Percentiles rank a stretch among this genome's conserved stretches.
These are phyloP conservation scores for Phytophthora hybrid DNA, from an alignment of 352 stramenopile genomes.

Conservation along the genomic window DNA sequence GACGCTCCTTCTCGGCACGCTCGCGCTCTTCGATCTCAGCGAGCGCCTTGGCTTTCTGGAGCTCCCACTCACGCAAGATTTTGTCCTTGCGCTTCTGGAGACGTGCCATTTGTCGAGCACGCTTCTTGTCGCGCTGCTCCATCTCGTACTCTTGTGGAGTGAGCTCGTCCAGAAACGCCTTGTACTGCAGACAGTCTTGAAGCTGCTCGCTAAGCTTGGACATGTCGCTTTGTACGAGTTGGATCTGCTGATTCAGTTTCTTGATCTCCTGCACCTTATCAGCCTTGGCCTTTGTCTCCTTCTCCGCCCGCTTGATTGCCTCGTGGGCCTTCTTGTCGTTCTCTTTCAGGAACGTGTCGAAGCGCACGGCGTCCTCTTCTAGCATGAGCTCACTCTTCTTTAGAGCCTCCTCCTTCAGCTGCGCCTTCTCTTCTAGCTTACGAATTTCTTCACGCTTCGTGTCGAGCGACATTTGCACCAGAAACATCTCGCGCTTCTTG, in stretches of 20 bases:
- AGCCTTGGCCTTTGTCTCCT: conserved; percentile 94
- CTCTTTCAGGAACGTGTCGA: conserved; percentile 98
- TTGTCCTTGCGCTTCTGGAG: conserved; percentile 80
- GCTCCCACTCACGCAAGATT: conserved; percentile 74
- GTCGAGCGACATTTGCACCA: conserved; percentile 96
- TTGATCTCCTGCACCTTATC: conserved; percentile 97
- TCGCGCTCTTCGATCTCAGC: conserved; percentile 81
- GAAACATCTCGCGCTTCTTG: conserved; percentile 98
- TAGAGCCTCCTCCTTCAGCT: conserved; percentile 95
- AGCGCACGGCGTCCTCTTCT: conserved; percentile 95
- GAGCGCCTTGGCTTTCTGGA: conserved; percentile 55
- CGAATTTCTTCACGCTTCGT: conserved; percentile 97
- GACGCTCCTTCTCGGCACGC: conserved; percentile 59
- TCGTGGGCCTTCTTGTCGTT: conserved; percentile 98
- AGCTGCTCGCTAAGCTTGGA: conserved; percentile 95
- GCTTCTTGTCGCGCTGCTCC: conserved; percentile 85
- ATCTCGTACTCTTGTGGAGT: conserved; percentile 87
- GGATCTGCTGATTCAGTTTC: conserved; percentile 96
- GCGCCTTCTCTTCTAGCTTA: conserved; percentile 96
- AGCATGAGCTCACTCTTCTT: conserved; percentile 97
- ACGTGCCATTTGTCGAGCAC: conserved; percentile 61
- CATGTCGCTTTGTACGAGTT: conserved; percentile 95
- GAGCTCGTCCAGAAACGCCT: conserved; percentile 93
- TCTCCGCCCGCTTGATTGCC: conserved; percentile 94
- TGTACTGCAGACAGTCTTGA: conserved; percentile 91